phyloP scores from a whole-genome alignment of 139 green algal species.

The Marvania coccoides region DNA sequence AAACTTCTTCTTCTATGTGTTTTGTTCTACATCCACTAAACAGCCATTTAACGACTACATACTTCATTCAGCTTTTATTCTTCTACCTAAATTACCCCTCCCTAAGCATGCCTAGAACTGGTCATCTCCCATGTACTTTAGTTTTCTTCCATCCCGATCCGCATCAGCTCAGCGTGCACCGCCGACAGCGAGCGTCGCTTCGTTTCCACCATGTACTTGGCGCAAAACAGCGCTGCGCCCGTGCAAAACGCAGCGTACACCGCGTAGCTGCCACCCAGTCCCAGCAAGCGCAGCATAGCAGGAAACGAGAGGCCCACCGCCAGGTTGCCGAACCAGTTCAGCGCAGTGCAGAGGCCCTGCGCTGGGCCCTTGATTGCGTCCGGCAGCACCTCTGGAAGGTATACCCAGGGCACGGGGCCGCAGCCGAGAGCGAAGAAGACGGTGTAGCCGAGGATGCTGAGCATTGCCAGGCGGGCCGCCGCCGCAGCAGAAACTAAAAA shows the following conservation, averaged over 20 bases:
- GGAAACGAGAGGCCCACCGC: conserved; percentile 39
- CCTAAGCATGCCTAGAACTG: too few species aligned
- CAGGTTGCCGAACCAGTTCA: conserved; percentile 48
- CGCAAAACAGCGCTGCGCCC: conserved; percentile 26
- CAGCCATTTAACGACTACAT: too few species aligned
- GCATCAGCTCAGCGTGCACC: conserved; percentile 1
- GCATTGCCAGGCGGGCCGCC: too few species aligned
- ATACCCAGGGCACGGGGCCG: conserved; percentile 69
- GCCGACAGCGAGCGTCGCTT: conserved; percentile 20
- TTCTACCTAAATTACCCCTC: too few species aligned
- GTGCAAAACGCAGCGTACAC: conserved; percentile 42
- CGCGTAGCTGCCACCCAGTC: conserved; percentile 39
- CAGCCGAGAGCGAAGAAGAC: conserved; percentile 60
- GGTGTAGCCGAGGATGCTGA: conserved; percentile 53
- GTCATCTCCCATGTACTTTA: too few species aligned
- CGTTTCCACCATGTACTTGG: conserved; percentile 46
- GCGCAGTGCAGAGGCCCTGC: conserved; percentile 36
- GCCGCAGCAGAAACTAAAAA: too few species aligned
- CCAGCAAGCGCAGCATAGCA: conserved; percentile 34
- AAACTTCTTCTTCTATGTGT: too few species aligned
- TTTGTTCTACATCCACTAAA: too few species aligned
- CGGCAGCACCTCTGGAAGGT: conserved; percentile 67
- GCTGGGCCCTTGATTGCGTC: conserved; percentile 55
- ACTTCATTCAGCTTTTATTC: too few species aligned
- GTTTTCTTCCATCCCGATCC: background rate